Percentiles rank a stretch among this genome's conserved stretches.
Conservation (phyloP, 2,329 filamentous ascomycete genomes). For the Claviceps spartinae region DNA sequence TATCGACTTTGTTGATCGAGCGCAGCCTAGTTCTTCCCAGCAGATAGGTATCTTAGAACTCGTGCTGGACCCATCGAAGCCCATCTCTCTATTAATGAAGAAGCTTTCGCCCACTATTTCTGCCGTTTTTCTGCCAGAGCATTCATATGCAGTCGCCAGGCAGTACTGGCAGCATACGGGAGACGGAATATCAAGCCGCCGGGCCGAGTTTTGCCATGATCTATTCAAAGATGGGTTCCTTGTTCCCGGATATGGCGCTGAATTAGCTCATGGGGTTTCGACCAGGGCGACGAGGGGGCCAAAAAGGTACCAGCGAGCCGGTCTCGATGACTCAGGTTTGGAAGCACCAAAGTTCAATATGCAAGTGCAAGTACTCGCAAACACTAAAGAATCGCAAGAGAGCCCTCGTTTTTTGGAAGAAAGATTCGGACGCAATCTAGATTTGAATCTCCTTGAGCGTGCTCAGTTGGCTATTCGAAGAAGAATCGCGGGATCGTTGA, state of each 20-base stretch:
- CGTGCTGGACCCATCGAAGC: slow-evolving; percentile 42
- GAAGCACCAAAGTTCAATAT: slow-evolving; percentile 8
- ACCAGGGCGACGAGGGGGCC: slow-evolving; percentile 53
- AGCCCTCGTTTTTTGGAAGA: slow-evolving; percentile 79
- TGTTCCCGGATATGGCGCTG: slow-evolving; percentile 16
- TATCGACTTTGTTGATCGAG: slow-evolving; percentile 53
- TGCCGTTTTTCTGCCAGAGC: slow-evolving; percentile 57
- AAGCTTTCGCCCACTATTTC: slow-evolving; percentile 47
- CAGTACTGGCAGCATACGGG: slow-evolving; percentile 96
- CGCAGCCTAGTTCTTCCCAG: slow-evolving; percentile 33
- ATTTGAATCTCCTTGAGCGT: slow-evolving; percentile 61
- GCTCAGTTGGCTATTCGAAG: slow-evolving; percentile 77
- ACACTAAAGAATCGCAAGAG: slow-evolving; percentile 40
- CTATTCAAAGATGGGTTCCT: slow-evolving; percentile 57
- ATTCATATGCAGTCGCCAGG: slow-evolving; percentile 63
- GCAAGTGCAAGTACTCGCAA: slow-evolving; percentile 6
- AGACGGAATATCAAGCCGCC: slow-evolving; percentile 79
- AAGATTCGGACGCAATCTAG: slow-evolving; percentile 82
- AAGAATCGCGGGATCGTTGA: slow-evolving; percentile 77
- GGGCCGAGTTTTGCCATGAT: slow-evolving; percentile 76
- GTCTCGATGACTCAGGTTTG: slow-evolving; percentile 17
- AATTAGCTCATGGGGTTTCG: slow-evolving; percentile 14
- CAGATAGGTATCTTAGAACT: slow-evolving; percentile 48
- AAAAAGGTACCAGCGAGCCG: slow-evolving; percentile 56
- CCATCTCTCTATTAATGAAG: slow-evolving; percentile 35